A percentile compares a stretch with the other conserved stretches of the same genome.
phyloP scores from a whole-genome alignment of 1,284 basidiomycete species.

The Bondarzewia mesenterica region DNA sequence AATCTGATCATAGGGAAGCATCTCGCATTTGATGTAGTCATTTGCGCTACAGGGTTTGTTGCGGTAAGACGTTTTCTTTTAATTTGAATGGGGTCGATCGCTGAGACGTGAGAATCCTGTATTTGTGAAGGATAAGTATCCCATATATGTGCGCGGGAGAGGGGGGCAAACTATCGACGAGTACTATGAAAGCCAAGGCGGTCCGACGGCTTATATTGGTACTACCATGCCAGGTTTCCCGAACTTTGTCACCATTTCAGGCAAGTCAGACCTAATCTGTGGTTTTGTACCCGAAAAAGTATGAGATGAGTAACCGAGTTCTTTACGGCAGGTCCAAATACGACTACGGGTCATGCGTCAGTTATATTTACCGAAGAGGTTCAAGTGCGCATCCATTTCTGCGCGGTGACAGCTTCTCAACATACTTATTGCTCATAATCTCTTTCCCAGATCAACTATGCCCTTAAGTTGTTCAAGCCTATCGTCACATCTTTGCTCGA shows the following conservation, averaged over 20 bases:
- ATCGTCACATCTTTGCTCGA: slow-evolving; percentile 18
- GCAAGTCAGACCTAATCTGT: too few species aligned
- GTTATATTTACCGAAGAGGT: slow-evolving; percentile 35
- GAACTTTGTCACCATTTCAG: slow-evolving; percentile 26
- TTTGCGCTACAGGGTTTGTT: slow-evolving; percentile 26
- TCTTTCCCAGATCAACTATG: slow-evolving; percentile 28
- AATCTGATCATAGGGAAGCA: slow-evolving; percentile 12
- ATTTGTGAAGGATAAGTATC: slow-evolving; percentile 18
- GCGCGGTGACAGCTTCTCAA: background rate
- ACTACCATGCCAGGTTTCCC: slow-evolving; percentile 28
- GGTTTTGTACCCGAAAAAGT: background rate
- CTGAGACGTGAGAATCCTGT: background rate
- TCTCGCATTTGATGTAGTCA: slow-evolving; percentile 23
- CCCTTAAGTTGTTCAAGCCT: slow-evolving; percentile 30
- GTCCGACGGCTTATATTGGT: slow-evolving; percentile 28
- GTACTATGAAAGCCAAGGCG: slow-evolving; percentile 26
- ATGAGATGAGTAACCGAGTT: background rate
- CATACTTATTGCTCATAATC: background rate
- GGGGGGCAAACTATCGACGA: slow-evolving; percentile 20
- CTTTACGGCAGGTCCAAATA: slow-evolving; percentile 35
- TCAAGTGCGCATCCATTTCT: slow-evolving; percentile 23
- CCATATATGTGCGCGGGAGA: slow-evolving; percentile 20
- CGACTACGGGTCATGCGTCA: slow-evolving; percentile 36
- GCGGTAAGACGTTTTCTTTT: slow-evolving; percentile 7
- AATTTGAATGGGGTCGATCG: too few species aligned